Conservation (phyloP, 345 rosid species). For the Eucalyptus paniculata region DNA sequence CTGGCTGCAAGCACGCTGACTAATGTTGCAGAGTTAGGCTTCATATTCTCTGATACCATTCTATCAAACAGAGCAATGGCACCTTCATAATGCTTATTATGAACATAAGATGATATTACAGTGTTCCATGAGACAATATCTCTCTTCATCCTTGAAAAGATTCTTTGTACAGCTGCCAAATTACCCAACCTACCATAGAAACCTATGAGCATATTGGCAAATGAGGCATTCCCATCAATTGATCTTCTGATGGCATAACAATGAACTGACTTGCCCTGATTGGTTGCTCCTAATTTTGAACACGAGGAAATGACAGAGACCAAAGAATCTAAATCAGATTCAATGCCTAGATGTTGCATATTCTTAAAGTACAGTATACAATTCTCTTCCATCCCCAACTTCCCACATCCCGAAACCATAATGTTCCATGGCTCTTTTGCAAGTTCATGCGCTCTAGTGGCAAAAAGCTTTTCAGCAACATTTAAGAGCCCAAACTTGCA, state of each 20-base stretch:
- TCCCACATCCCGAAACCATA: conserved; percentile 40
- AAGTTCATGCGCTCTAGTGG: neutral
- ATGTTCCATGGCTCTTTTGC: conserved; percentile 34
- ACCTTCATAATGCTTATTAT: conserved; percentile 15
- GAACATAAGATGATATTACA: conserved; percentile 33
- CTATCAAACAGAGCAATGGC: conserved; percentile 44
- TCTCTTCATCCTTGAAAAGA: conserved; percentile 22
- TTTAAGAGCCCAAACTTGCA: conserved; percentile 38
- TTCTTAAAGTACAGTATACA: conserved; percentile 32
- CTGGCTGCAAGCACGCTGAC: conserved; percentile 50
- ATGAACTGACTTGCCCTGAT: conserved; percentile 41
- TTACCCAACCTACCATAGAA: conserved; percentile 46
- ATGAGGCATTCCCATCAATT: conserved; percentile 11
- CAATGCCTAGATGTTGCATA: conserved; percentile 25
- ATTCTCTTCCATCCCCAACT: conserved; percentile 22
- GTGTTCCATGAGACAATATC: conserved; percentile 50
- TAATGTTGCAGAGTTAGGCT: conserved; percentile 41
- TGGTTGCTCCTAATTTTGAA: conserved; percentile 25
- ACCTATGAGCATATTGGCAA: conserved; percentile 45
- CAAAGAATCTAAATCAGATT: conserved; percentile 22
- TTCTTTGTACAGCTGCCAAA: conserved; percentile 22
- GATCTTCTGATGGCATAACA: conserved; percentile 25
- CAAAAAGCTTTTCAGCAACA: conserved; percentile 33
- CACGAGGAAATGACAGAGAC: conserved; percentile 46
- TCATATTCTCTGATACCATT: conserved; percentile 29